A percentile compares a stretch with the other conserved stretches of the same genome.
These are phyloP conservation scores for Microstegium vimineum DNA, from an alignment of 176 grass and related monocot species.

Conservation along the genomic window DNA sequence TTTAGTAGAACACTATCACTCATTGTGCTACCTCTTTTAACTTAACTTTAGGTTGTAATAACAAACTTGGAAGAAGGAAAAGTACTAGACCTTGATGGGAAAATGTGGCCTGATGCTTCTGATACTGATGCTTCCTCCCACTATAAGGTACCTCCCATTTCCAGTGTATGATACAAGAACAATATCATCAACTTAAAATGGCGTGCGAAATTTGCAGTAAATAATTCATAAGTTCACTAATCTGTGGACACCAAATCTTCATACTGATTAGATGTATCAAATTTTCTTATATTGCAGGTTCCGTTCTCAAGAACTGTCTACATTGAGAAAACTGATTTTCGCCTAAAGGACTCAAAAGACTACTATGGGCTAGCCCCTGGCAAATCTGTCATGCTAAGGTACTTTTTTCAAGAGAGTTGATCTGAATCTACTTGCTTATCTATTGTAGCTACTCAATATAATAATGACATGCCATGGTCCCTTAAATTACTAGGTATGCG, in stretches of 20 bases:
- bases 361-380: slow-evolving; percentile 94
- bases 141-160: slow-evolving; percentile 66
- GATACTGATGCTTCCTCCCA: slow-evolving; percentile 68
- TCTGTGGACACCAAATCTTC: not conserved
- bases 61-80: slow-evolving; percentile 85
- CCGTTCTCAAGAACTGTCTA: slow-evolving; percentile 67
- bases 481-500: slow-evolving; percentile 63
- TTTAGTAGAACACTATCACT: slow-evolving; percentile 24
- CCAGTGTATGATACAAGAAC: not conserved
- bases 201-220: not conserved
- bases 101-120: slow-evolving; percentile 98
- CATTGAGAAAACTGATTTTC: slow-evolving; percentile 94
- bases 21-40: not conserved
- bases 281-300: slow-evolving; percentile 42
- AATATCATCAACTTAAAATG: not conserved
- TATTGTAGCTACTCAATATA: not conserved
- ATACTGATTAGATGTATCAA: not conserved
- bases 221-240: not conserved
- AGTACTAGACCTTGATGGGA: slow-evolving; percentile 83
- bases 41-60: slow-evolving; percentile 72
- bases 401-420: slow-evolving; percentile 33
- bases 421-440: not conserved
- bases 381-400: slow-evolving; percentile 90
- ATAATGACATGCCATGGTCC: not conserved
- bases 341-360: slow-evolving; percentile 92